Base-by-base conservation (phyloP, 2,329 filamentous ascomycete genomes). In the Aspergillus sp. region DNA sequence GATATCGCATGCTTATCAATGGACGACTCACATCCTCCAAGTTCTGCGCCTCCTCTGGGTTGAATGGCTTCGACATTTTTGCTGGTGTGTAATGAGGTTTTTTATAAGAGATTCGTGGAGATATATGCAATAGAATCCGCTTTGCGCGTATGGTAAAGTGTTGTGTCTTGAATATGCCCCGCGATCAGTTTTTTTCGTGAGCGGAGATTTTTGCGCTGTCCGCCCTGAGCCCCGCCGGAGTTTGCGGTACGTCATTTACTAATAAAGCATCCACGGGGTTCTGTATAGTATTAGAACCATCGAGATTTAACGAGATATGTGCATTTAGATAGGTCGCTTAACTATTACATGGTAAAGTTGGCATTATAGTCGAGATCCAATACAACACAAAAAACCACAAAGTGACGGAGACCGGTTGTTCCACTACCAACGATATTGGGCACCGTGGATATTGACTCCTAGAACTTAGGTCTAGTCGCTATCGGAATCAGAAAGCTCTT, bases 11-110 rank as follows among this genome's bases (percentile, higher is more conserved):
- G 33, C 12, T 42, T 4, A 20, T 22, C 5, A 32, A 7, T 19
- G 33, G 23, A 46, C 41, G 20, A 69, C 84, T 57, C 69, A 83
- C 81, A 71, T 85, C 82, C 68, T 84, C 81, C 56, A 83, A 75
- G 70, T 88, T 88, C 64, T 85, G 80, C 32, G 82, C 81, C 65
- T 82, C 71, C 63, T 86, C 81, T 20, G 79, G 69, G 51, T 81
- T 73, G 58, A 81, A 76, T 47, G 62, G 57, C 52, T 67, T 61
- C 43, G 66, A 63, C 66, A 69, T 69, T 43, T 62, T 65, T 54
- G 49, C 49, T 53, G 43, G 44, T 41, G 44, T 46, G 6, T n/a
- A 9, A 9, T 25, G 15, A 15, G 7, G 17, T 2, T 6, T 15
- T 13, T 17, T 12, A 1, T 43, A 3, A 13, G 13, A 22, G 12